Conservation (phyloP, 1,284 basidiomycete species). For the Mixia osmundae region DNA sequence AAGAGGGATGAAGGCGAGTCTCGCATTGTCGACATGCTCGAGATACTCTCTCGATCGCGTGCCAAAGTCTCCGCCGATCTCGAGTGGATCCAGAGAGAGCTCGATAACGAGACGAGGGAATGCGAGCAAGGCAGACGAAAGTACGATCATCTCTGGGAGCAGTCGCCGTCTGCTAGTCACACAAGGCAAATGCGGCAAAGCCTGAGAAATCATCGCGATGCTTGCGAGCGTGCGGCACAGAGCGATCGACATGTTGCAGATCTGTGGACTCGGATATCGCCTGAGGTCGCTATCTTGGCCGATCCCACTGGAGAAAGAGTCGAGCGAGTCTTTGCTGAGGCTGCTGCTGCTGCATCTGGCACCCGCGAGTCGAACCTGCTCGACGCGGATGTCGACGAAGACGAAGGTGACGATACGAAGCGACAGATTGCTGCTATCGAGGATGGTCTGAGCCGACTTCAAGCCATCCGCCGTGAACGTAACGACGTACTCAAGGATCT, state of each 20-base stretch:
- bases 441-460: constrained; percentile 45
- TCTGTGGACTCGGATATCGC: constrained; percentile 48
- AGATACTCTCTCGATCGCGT: constrained; percentile 23
- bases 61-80: constrained; percentile 12
- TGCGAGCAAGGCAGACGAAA: constrained; percentile 32
- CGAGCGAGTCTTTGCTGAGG: constrained; percentile 41
- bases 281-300: constrained; percentile 43
- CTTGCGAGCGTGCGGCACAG: constrained; percentile 48
- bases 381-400: constrained; percentile 37
- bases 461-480: constrained; percentile 62
- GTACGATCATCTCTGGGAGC: constrained; percentile 70
- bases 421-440: constrained; percentile 49
- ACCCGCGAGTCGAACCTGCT: constrained; percentile 19
- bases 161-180: constrained; percentile 53
- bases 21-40: constrained; percentile 38
- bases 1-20: constrained; percentile 38
- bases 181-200: constrained; percentile 52
- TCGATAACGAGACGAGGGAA: constrained; percentile 26
- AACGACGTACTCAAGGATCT: constrained; percentile 71
- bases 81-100: constrained; percentile 5
- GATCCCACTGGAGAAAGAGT: no score
- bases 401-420: constrained; percentile 39
- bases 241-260: constrained; percentile 53
- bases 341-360: constrained; percentile 15
- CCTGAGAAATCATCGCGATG: constrained; percentile 48